Evolutionary conservation across 2,329 filamentous ascomycete genomes (phyloP), one percentile per base, ranked within the genome.

Genomic region (Lecanosticta acicola): DNA sequence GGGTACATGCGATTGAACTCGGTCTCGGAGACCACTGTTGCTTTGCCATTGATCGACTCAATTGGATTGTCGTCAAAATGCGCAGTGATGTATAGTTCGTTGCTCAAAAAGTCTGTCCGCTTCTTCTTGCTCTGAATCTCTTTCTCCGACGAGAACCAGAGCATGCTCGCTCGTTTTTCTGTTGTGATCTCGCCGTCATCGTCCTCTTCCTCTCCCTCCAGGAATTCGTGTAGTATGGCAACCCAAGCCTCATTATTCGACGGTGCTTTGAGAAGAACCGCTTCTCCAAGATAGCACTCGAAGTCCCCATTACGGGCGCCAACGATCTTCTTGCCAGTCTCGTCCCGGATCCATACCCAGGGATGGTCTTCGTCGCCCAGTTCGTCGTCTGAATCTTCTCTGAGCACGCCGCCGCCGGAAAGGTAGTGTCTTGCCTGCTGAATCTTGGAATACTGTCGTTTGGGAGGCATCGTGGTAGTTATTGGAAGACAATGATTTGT

Each of bases 131-230:
- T 93, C 20, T 84, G 80, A 50, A 96, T 87, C 68, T 97, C 91
- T 60, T 85, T 86, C 59, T 94, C 86, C 0, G 87, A 88, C 0
- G 87, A 89, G 64, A 98, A 96, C 93, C 93, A 98, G 77, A 96
- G 84, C 62, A 98, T 93, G 52, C 84, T 85, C 45, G 86, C 91
- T 19, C 83, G 81, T 73, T 88, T 96, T 51, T 74, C 72, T 17
- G 44, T 40, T 14, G 56, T 46, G 34, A 54, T 44, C 13, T 72
- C 65, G 35, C 61, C 61, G 41, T 85, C 79, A 3, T 81, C 83
- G 10, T 85, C 82, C 16, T 86, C 77, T 7, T 53, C 51, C 37
- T 85, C 82, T 24, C 83, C 79, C 37, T 91, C 82, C 32, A 83
- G 64, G 56, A 98, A 95, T 35, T 87, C 83, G 59, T 84, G 85